Evolutionary conservation across 1,284 basidiomycete genomes (phyloP).

Genomic region (Takashimella koratensis): DNA sequence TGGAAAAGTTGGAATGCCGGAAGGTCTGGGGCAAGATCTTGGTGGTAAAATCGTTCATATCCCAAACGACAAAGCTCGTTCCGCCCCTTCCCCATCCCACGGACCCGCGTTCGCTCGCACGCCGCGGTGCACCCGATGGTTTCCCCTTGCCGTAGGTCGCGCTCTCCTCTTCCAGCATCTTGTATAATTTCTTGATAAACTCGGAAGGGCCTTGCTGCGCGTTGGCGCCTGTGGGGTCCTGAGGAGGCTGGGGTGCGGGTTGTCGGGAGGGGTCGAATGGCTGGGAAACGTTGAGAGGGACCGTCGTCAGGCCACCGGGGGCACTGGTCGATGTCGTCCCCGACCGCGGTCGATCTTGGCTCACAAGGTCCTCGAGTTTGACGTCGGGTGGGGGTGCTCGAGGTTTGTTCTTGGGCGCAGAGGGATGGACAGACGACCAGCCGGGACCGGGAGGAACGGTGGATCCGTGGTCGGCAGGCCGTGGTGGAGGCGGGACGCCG

Average conservation of each 20-base stretch:
- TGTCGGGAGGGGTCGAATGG: background rate
- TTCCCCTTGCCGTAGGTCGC: constrained; percentile 35
- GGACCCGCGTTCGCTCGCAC: constrained; percentile 31
- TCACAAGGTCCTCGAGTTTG: constrained; percentile 19
- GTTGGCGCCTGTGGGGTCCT: background rate
- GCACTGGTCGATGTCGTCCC: background rate
- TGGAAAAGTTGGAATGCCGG: constrained; percentile 95
- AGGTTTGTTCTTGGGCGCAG: background rate
- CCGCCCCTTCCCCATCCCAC: constrained; percentile 82
- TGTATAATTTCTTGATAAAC: constrained; percentile 95
- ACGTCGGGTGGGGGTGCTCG: constrained; percentile 6
- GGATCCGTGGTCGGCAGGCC: background rate
- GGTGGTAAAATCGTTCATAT: constrained; percentile 97
- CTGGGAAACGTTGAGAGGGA: constrained; percentile 7
- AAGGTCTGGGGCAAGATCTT: constrained; percentile 90
- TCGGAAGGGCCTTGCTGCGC: constrained; percentile 54
- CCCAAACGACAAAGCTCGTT: constrained; percentile 92
- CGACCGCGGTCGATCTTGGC: background rate
- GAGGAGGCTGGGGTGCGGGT: background rate
- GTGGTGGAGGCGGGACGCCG: background rate
- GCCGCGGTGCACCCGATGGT: constrained; percentile 24
- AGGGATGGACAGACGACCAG: constrained; percentile 10
- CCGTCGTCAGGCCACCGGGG: constrained; percentile 11
- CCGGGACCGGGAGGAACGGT: background rate
- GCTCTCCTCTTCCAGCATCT: constrained; percentile 53